Conservation (phyloP, 2,329 filamentous ascomycete species). For the Xylaria arbuscula region DNA sequence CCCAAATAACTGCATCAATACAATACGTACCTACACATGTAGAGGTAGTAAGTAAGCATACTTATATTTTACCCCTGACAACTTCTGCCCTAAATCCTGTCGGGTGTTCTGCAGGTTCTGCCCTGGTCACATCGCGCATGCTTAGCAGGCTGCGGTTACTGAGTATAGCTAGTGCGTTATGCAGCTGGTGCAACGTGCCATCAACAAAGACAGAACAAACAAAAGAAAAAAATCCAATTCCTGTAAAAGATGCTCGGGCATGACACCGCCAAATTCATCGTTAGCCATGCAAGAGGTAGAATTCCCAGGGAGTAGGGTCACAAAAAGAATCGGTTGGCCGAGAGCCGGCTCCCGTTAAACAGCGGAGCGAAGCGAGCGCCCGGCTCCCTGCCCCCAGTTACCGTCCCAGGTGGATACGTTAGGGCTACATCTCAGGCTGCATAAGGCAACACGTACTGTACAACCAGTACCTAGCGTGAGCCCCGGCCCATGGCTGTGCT, state of each 20-base stretch:
- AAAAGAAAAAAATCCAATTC: background rate
- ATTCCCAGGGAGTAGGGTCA: background rate
- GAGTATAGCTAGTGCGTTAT: constrained; percentile 16
- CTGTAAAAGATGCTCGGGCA: background rate
- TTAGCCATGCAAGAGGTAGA: too few species aligned
- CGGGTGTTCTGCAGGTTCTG: constrained; percentile 23
- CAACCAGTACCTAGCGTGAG: constrained; percentile 7
- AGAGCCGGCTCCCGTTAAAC: constrained; percentile 19
- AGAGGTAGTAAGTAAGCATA: background rate
- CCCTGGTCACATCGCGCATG: constrained; percentile 14
- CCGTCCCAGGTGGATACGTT: constrained; percentile 26
- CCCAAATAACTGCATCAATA: too few species aligned
- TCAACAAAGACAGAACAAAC: background rate
- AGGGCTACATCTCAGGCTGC: constrained; percentile 19
- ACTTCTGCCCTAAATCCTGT: constrained; percentile 9
- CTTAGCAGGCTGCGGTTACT: constrained; percentile 16
- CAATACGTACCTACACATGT: background rate
- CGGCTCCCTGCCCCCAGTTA: constrained; percentile 28
- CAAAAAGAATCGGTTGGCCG: background rate
- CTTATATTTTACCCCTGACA: constrained; percentile 1
- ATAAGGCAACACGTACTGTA: constrained; percentile 6
- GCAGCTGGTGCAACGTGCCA: constrained; percentile 15
- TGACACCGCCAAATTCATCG: background rate
- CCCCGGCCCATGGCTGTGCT: constrained; percentile 29
- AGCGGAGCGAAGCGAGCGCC: constrained; percentile 27